A percentile compares a stretch with the other conserved stretches of the same genome.
Conservation (phyloP, 768 basidiomycete genomes). For the Mycena rosella region DNA sequence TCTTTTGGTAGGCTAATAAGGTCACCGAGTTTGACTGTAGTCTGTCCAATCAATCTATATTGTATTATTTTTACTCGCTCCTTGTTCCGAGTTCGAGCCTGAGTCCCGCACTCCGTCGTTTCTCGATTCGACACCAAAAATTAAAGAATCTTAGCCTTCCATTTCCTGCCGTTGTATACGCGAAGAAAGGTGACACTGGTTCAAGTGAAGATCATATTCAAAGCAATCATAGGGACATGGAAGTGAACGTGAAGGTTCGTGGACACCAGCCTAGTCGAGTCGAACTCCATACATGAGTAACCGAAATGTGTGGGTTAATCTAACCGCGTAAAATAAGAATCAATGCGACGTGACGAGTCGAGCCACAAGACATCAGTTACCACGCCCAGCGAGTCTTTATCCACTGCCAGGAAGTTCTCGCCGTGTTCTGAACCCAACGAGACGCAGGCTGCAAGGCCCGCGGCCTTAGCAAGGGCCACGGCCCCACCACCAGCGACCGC, state of each 20-base stretch:
- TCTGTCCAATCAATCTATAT: no score
- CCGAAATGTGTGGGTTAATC: slow-evolving; percentile 1
- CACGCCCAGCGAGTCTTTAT: slow-evolving; percentile 5
- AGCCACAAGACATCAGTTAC: slow-evolving; percentile 17
- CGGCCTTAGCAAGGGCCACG: slow-evolving; percentile 14
- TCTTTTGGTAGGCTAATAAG: no score
- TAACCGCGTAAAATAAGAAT: slow-evolving; percentile 14
- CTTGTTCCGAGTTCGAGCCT: no score
- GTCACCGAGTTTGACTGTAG: no score
- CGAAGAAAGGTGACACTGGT: no score
- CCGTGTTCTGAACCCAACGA: slow-evolving; percentile 21
- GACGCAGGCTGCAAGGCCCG: slow-evolving; percentile 18
- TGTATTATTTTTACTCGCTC: no score
- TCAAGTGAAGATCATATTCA: slow-evolving; percentile 17
- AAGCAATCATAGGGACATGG: slow-evolving; percentile 4
- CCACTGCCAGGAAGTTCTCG: slow-evolving; percentile 17
- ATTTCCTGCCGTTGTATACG: no score
- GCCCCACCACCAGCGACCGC: slow-evolving; percentile 19
- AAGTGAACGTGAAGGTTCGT: slow-evolving; percentile 9
- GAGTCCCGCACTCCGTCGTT: no score
- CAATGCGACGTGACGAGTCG: slow-evolving; percentile 2
- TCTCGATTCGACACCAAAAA: no score
- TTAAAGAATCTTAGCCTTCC: no score
- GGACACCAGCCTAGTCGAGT: slow-evolving; percentile 9
- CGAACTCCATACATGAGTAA: slow-evolving; percentile 8